Evolutionary conservation across 805 yeast species (phyloP), one percentile per base, ranked within the genome.

Genomic region (Myxozyma mucilagina): DNA sequence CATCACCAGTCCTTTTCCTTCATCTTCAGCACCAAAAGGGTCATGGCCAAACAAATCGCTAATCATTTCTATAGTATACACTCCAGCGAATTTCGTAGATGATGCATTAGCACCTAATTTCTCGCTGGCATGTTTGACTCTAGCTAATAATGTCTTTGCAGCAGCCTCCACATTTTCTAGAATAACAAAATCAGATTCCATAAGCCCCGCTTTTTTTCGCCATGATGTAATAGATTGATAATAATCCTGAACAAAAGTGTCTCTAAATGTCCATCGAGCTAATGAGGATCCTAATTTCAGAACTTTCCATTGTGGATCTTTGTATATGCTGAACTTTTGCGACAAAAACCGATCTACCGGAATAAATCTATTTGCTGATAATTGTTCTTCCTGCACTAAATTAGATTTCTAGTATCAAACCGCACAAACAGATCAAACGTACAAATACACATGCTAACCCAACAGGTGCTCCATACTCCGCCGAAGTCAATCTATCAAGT

Each of bases 121-220:
- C 51, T 16, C 24, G 11, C 45, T 38, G 4, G 53, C 51, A 18
- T 20, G 24, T n/a, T 29, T 38, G 20, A 59, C 57, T 14, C 65
- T 54, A 44, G 53, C 29, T 3, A 59, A 9, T 10, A 61, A 24
- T 13, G 54, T 45, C 34, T 47, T 49, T 10, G 64, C 63, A 3
- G 64, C 65, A 3, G 16, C 55, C 45, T 50, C 61, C 39, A 55
- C 55, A 18, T 61, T 61, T 16, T 54, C 60, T 45, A 61, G 34
- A 18, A 61, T 39, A 13, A 61, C 65, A 29, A 36, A 59, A 32
- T 59, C 54, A 14, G 14, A 20, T 14, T 53, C 65, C 8, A 56
- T 53, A 11, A 60, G 32, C 16, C 41, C 52, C 3, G 44, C 36
- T 32, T 49, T 34, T 24, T 42, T 38, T 10, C 47, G 44, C 63